Percentiles rank a stretch among this genome's conserved stretches.
Evolutionary conservation across 192 early-diverging fungal genomes (phyloP).

Genomic region (Pilobolus umbonatus): DNA sequence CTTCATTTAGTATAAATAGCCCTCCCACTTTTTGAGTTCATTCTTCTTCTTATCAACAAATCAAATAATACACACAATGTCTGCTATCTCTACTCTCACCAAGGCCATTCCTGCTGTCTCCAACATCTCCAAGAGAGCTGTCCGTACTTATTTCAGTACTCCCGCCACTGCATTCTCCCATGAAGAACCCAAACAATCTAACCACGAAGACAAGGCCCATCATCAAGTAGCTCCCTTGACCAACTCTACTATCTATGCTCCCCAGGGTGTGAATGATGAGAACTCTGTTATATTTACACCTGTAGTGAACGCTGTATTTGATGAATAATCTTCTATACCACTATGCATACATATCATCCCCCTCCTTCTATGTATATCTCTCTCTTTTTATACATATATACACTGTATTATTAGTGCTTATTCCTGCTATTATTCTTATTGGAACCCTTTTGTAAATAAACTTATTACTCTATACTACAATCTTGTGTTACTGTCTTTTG

Average conservation of each 20-base stretch:
- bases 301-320: slow-evolving; percentile 9
- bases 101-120: background rate
- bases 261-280: background rate
- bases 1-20: background rate
- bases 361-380: no score
- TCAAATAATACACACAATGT: background rate
- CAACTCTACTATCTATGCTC: slow-evolving; percentile 15
- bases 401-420: no score
- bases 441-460: no score
- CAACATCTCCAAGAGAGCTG: background rate
- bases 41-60: background rate
- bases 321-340: slow-evolving; percentile 4
- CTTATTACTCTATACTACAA: no score
- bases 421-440: no score
- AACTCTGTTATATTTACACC: slow-evolving; percentile 3
- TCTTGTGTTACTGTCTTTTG: no score
- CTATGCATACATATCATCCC: no score
- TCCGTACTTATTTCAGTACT: slow-evolving; percentile 2
- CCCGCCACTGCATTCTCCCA: background rate
- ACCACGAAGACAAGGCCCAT: slow-evolving; percentile 10
- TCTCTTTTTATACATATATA: no score
- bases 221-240: slow-evolving; percentile 19
- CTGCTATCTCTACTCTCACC: slow-evolving; percentile 1
- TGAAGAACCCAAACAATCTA: slow-evolving; percentile 1
- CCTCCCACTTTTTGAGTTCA: background rate